Conservation (phyloP, 148 eudicot species). For the Persicaria tinctoria region DNA sequence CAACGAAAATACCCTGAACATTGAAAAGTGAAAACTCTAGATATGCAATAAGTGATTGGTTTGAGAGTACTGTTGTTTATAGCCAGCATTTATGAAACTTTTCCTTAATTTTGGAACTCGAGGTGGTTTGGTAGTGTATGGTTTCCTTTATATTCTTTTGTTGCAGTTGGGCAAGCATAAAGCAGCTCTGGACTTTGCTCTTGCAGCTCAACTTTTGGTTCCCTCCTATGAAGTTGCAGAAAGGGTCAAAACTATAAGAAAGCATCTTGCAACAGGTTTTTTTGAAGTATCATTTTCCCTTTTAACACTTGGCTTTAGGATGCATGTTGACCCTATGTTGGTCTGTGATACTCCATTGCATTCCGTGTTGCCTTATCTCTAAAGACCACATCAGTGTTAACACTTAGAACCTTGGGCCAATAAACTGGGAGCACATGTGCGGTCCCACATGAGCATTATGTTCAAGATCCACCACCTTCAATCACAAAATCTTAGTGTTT, state of each 20-base stretch:
- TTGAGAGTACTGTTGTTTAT: neutral
- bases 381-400: neutral
- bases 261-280: constrained; percentile 70
- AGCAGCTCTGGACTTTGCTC: constrained; percentile 85
- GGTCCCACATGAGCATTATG: too few species aligned
- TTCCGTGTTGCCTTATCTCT: neutral
- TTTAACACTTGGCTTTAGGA: neutral
- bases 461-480: too few species aligned
- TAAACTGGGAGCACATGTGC: too few species aligned
- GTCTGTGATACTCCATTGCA: neutral
- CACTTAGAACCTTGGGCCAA: neutral
- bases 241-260: constrained; percentile 52
- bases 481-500: too few species aligned
- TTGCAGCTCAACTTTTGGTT: constrained; percentile 61
- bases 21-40: neutral
- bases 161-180: constrained; percentile 71
- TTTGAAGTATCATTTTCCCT: neutral
- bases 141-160: neutral
- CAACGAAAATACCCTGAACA: neutral
- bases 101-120: neutral
- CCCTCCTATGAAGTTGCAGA: constrained; percentile 66
- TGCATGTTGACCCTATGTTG: neutral
- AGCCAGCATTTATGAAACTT: neutral
- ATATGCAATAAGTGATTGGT: neutral
- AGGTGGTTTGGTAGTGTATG: neutral